Conservation (phyloP, 108 stramenopile species). For the Mediolabrus comicus region DNA sequence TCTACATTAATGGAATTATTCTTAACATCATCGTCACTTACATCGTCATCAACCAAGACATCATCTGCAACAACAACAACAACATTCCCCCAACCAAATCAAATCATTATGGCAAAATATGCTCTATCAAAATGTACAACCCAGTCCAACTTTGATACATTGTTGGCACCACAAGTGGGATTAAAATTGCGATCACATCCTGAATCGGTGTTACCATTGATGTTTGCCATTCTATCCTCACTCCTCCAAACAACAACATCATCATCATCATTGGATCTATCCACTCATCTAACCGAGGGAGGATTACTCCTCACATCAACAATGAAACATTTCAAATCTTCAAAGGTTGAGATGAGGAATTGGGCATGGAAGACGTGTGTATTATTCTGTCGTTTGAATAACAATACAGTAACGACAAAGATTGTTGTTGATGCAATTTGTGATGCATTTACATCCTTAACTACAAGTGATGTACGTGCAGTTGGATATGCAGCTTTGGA, state of each 20-base stretch:
- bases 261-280: constrained; percentile 4
- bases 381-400: constrained; percentile 4
- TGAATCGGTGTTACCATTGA: constrained; percentile 17
- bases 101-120: neutral
- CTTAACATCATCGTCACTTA: neutral
- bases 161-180: constrained; percentile 23
- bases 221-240: constrained; percentile 2
- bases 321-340: constrained; percentile 40
- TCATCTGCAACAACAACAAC: neutral
- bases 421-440: constrained; percentile 11
- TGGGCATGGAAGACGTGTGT: constrained; percentile 22
- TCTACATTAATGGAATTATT: constrained; percentile 1
- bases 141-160: constrained; percentile 12
- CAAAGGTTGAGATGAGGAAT: constrained; percentile 31
- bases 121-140: constrained; percentile 3
- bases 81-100: constrained; percentile 10
- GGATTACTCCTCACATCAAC: constrained; percentile 18
- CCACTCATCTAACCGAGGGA: constrained; percentile 10
- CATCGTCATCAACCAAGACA: neutral
- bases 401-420: neutral
- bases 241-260: no score
- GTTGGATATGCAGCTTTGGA: constrained; percentile 47
- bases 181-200: constrained; percentile 36
- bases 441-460: constrained; percentile 24
- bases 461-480: constrained; percentile 39